A percentile compares a stretch with the other conserved stretches of the same genome.
These are phyloP conservation scores for Phlebiopsis flavidoalba DNA, from an alignment of 768 basidiomycete genomes.

Conservation along the genomic window DNA sequence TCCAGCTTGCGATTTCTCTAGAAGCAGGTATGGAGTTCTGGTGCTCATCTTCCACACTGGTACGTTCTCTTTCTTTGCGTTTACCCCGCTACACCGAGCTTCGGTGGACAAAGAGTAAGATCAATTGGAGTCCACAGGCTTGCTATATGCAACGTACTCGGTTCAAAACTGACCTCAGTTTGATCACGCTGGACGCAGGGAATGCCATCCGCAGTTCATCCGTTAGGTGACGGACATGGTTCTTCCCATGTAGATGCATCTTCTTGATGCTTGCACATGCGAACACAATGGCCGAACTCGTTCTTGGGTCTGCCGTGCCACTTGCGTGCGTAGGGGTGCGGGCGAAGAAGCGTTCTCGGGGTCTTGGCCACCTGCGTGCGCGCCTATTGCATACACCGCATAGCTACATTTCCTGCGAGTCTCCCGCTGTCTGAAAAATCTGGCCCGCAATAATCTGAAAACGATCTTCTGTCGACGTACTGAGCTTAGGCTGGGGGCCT, in stretches of 20 bases:
- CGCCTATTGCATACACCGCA: background rate
- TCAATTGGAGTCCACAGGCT: no score
- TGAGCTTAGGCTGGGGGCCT: background rate
- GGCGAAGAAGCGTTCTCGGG: background rate
- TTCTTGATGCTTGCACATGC: background rate
- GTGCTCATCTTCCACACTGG: no score
- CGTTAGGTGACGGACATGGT: background rate
- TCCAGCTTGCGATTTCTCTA: constrained; percentile 1
- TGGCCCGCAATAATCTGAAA: no score
- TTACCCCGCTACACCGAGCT: no score
- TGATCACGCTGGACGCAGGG: background rate
- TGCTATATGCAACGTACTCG: no score
- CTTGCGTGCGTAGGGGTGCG: background rate
- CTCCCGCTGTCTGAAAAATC: no score
- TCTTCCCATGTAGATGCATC: background rate
- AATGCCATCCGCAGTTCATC: background rate
- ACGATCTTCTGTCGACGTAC: background rate
- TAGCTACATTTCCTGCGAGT: no score
- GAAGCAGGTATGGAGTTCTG: background rate
- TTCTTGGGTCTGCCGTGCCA: no score
- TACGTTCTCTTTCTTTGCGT: background rate
- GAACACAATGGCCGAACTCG: background rate
- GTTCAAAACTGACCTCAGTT: background rate
- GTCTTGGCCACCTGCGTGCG: background rate
- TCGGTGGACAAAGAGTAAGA: no score